phyloP scores from a whole-genome alignment of 257 asterid genomes.

The Fraxinus quadrangulata region DNA sequence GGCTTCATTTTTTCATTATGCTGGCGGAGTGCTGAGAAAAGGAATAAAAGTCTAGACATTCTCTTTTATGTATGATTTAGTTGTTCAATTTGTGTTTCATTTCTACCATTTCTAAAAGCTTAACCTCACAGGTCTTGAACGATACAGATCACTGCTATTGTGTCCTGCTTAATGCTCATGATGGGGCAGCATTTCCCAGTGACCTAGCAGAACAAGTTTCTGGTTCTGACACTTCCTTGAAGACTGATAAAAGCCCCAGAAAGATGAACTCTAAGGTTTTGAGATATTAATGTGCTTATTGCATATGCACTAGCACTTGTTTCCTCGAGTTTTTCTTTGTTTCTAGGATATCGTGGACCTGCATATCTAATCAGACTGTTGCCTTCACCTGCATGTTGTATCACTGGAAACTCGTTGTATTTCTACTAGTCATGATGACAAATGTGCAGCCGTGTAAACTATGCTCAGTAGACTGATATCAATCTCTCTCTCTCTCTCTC shows the following conservation, averaged over 20 bases:
- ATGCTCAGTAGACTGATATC: neutral
- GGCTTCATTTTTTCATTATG: neutral
- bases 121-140: conserved; percentile 72
- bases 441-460: neutral
- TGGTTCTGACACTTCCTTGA: conserved; percentile 47
- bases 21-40: neutral
- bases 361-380: neutral
- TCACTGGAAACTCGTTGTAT: neutral
- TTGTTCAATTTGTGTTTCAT: conserved; percentile 6
- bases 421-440: neutral
- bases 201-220: conserved; percentile 42
- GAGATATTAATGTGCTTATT: conserved; percentile 1
- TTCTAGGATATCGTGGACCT: neutral
- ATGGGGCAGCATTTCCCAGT: conserved; percentile 86
- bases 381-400: neutral
- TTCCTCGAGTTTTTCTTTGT: neutral
- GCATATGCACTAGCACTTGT: neutral
- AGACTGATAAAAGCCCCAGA: conserved; percentile 46
- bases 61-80: neutral
- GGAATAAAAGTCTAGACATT: neutral
- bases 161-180: conserved; percentile 86
- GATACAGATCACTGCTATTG: conserved; percentile 97
- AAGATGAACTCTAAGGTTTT: conserved; percentile 61
- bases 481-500: neutral
- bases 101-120: conserved; percentile 17